Evolutionary conservation across 768 basidiomycete species (phyloP), one percentile per base, ranked within the genome.

Genomic region (Auricularia sp.): DNA sequence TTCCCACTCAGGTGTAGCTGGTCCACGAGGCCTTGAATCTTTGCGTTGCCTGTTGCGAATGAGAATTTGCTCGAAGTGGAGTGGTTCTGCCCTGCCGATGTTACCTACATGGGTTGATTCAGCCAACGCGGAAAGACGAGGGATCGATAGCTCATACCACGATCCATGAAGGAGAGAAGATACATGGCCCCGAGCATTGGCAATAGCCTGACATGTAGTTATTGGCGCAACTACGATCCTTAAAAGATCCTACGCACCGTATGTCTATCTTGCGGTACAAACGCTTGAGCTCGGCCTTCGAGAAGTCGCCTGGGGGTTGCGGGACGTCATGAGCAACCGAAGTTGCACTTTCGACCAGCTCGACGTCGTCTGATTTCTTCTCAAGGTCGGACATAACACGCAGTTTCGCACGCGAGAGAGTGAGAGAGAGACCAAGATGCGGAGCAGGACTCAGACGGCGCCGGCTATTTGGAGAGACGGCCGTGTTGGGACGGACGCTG

Each of bases 151-250:
- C 16, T 69, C 77, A 23, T 61, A 80, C 84, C 83, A 77, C 86
- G 75, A 70, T 88, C 87, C 71, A 87, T 74, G 72, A 86, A 87
- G 3, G 83, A 83, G 35, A 86, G 70, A 53, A 88, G 74, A 69
- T 87, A 87, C 77, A 87, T 82, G 54, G 84, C 64, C 2, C 80
- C 74, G 23, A 87, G 72, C 23, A 85, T 84, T 0, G 84, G 83
- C 78, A 85, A 79, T 44, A 86, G 74, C 39, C 35, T 58, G 35
- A 2, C 16, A 29, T 29, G 33, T 3, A 21, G 16, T 11, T 14
- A n/a, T 8, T 14, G 35, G 14, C 61, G 47, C 61, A 44, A 61
- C 63, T 16, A 43, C 35, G 16, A 63, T 33, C 8, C 43, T n/a
- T 33, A 44, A 10, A 42, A 23, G 59, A 58, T 21, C 0, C 29